phyloP scores from a whole-genome alignment of 495 filamentous ascomycete genomes.

The Podospora pseudopauciseta region DNA sequence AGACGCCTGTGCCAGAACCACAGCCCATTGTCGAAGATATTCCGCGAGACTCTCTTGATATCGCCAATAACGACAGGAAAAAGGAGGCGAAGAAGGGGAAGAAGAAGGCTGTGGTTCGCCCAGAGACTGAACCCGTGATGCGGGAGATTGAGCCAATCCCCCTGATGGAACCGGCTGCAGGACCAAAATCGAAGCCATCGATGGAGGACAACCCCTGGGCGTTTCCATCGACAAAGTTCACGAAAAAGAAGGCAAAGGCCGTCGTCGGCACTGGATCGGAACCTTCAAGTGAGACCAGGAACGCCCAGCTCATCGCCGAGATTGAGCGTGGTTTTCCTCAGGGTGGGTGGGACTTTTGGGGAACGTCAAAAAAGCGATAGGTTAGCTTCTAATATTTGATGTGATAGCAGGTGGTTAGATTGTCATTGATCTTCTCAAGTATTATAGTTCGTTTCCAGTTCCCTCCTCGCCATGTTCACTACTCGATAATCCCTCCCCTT shows the following conservation, averaged over 20 bases:
- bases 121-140: background rate
- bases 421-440: background rate
- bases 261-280: background rate
- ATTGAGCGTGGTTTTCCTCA: background rate
- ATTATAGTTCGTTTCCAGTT: background rate
- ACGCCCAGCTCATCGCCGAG: background rate
- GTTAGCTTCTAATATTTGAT: background rate
- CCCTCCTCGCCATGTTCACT: background rate
- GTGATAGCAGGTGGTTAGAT: background rate
- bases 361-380: background rate
- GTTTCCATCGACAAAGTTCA: background rate
- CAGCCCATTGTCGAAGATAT: background rate
- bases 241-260: background rate
- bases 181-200: background rate
- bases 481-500: conserved; percentile 26
- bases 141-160: background rate
- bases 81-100: background rate
- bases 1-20: background rate
- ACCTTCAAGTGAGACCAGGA: background rate
- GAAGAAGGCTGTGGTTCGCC: background rate
- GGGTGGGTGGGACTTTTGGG: conserved; percentile 14
- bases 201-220: background rate
- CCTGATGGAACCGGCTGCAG: background rate
- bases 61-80: background rate
- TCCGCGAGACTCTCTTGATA: background rate